Evolutionary conservation across 768 basidiomycete genomes (phyloP), one percentile per base, ranked within the genome.

Genomic region (Cystobasidium tubakii): DNA sequence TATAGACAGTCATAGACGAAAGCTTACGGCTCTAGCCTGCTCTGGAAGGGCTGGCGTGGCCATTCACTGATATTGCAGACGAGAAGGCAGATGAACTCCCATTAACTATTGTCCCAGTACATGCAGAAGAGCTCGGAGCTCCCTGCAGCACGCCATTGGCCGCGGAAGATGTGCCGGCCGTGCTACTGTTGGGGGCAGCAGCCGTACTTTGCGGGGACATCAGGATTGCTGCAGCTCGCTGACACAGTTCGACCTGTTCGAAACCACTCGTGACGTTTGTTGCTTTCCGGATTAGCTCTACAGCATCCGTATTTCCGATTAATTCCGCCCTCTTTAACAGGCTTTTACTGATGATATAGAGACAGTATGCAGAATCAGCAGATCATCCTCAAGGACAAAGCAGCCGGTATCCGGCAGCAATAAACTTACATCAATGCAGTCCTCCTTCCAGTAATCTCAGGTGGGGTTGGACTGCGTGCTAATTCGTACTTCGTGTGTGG

Each of bases 221-320:
- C 3, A 39, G 43, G 12, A 65, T 3, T 23, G 63, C 34, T 10
- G 43, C 44, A 31, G 50, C 50, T 29, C 25, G 13, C 44, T 67
- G 43, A 33, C 43, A 67, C 3, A 67, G 66, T 10, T 23, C 42
- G 50, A 67, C 31, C 27, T 67, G 66, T 23, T 67, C 50, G 9
- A 33, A 33, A 29, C 66, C 50, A 21, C 3, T 54, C 23, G 10
- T 9, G 6, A 43, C 31, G 21, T 53, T 29, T 10, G 29, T 53
- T 7, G 44, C 43, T 17, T 23, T 4, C 17, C 27, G 42, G 13
- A 67, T 53, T 17, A 67, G n/a, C 50, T 34, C 25, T 10, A 54
- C 1, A 19, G 34, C 25, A 1, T 46, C 21, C 15, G 10, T 34
- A 33, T 67, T 43, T 1, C 13, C 53, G 10, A 67, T 17, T 21